Evolutionary conservation across 768 basidiomycete species (phyloP).

Genomic region (Hypholoma fasciculare): DNA sequence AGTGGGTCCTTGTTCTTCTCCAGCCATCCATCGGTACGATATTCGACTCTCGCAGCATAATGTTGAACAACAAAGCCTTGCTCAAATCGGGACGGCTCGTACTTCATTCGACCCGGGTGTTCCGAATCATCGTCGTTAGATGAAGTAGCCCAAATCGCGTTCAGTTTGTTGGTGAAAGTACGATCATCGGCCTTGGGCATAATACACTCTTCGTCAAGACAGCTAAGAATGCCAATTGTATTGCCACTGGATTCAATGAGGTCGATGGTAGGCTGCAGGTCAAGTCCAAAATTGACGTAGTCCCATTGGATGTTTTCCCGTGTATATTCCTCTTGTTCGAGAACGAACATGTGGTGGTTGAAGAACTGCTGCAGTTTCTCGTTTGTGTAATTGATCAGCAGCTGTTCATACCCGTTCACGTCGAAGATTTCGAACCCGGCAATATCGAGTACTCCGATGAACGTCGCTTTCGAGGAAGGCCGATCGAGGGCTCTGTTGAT

Average conservation of each 20-base stretch:
- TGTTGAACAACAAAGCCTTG: conserved; percentile 95
- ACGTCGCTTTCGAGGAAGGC: conserved; percentile 87
- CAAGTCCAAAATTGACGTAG: conserved; percentile 96
- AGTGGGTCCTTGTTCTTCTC: conserved; percentile 99
- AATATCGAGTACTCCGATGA: conserved; percentile 98
- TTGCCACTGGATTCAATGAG: conserved; percentile 87
- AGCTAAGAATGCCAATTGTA: conserved; percentile 86
- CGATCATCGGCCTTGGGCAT: conserved; percentile 98
- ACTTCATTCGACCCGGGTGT: conserved; percentile 82
- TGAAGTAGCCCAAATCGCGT: conserved; percentile 67
- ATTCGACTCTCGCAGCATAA: conserved; percentile 96
- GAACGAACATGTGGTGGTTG: conserved; percentile 99
- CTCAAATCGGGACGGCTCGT: conserved; percentile 83
- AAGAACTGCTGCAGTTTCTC: conserved; percentile 98
- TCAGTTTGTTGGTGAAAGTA: conserved; percentile 93
- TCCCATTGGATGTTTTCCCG: conserved; percentile 98
- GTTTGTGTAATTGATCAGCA: conserved; percentile 98
- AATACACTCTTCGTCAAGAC: conserved; percentile 97
- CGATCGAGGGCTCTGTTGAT: conserved; percentile 94
- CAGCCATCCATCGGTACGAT: conserved; percentile 93
- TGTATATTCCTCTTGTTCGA: conserved; percentile 98
- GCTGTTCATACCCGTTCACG: conserved; percentile 93
- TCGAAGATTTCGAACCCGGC: conserved; percentile 99
- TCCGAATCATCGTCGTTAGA: conserved; percentile 52
- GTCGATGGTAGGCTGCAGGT: conserved; percentile 97